phyloP scores from a whole-genome alignment of 768 basidiomycete species.

The Suillus plorans region DNA sequence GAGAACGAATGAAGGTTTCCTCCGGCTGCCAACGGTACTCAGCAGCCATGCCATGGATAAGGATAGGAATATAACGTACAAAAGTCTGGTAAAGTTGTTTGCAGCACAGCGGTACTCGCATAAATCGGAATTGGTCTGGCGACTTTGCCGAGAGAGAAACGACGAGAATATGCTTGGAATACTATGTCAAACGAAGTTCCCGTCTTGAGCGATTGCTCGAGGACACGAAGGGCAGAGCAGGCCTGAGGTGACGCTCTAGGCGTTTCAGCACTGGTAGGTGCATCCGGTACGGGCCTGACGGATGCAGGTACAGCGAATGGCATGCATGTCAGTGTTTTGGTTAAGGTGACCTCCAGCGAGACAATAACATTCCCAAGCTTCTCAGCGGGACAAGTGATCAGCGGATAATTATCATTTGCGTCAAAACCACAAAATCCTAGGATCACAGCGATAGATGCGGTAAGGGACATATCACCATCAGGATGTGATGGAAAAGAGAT shows the following conservation, averaged over 20 bases:
- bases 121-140: neutral
- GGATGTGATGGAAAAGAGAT: neutral
- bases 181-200: slow-evolving; percentile 8
- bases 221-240: neutral
- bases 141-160: neutral
- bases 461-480: neutral
- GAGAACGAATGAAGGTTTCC: neutral
- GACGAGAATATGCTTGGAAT: slow-evolving; percentile 5
- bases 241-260: neutral
- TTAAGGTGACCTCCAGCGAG: neutral
- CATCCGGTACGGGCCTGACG: neutral
- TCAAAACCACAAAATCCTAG: neutral
- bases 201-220: slow-evolving; percentile 7
- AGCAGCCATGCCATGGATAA: neutral
- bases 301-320: neutral
- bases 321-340: neutral
- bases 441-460: neutral
- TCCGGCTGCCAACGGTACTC: neutral
- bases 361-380: neutral
- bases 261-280: neutral
- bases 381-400: neutral
- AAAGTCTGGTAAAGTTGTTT: neutral
- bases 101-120: slow-evolving; percentile 2
- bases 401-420: neutral
- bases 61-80: neutral